Conservation (phyloP, 441 rosid species). For the Populus tomentosa region DNA sequence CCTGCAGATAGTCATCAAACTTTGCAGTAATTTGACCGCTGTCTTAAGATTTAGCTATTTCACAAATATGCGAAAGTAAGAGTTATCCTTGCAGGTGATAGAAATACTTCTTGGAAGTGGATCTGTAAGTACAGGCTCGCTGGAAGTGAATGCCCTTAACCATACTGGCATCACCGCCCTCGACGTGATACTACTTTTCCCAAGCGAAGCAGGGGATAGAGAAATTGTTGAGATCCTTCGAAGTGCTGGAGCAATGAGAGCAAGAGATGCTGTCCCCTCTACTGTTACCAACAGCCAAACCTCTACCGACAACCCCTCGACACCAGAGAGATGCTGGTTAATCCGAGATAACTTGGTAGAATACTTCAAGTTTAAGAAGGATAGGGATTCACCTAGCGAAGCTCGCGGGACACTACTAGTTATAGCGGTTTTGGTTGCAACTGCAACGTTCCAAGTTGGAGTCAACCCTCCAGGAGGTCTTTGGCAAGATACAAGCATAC, state of each 20-base stretch:
- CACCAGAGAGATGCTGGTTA: constrained; percentile 14
- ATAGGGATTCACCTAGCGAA: constrained; percentile 44
- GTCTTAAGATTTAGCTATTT: background rate
- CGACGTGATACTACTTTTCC: background rate
- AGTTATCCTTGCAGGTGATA: constrained; percentile 15
- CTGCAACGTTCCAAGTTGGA: constrained; percentile 2
- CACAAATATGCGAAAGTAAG: background rate
- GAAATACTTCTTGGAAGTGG: background rate
- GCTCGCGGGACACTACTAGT: background rate
- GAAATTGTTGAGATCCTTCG: constrained; percentile 2
- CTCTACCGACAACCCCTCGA: background rate
- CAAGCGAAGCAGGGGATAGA: constrained; percentile 8
- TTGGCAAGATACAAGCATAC: constrained; percentile 39
- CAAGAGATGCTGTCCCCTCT: background rate
- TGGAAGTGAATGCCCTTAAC: constrained; percentile 2
- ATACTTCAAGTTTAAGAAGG: constrained; percentile 43
- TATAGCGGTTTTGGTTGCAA: constrained; percentile 2
- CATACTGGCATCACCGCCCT: background rate
- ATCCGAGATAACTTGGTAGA: constrained; percentile 23
- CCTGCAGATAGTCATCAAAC: background rate
- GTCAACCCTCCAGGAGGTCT: constrained; percentile 32
- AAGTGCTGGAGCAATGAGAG: background rate
- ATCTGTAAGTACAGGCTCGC: background rate
- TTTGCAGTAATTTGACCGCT: background rate
- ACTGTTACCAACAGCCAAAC: background rate